phyloP scores from a whole-genome alignment of 352 stramenopile genomes.

The Phytophthora hybrid region DNA sequence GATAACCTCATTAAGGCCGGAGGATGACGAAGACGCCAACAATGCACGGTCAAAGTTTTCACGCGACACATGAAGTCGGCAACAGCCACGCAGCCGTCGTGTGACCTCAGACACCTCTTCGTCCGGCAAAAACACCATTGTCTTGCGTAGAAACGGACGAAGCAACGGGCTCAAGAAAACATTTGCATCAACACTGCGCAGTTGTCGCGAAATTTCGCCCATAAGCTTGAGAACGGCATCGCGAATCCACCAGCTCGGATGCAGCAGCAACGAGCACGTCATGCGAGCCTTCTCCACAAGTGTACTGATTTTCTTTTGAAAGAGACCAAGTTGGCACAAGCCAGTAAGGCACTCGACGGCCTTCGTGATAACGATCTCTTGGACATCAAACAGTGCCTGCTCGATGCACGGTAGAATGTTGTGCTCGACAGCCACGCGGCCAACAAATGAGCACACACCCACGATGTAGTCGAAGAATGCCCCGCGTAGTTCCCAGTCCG shows the following conservation, averaged over 20 bases:
- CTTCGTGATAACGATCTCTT: constrained; percentile 96
- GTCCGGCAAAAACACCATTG: constrained; percentile 79
- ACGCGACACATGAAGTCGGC: constrained; percentile 75
- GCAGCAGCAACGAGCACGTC: constrained; percentile 85
- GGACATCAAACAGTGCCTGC: constrained; percentile 96
- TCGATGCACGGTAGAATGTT: constrained; percentile 98
- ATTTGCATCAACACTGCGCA: constrained; percentile 92
- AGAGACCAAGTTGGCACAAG: constrained; percentile 93
- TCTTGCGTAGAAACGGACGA: constrained; percentile 89
- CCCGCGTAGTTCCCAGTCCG: constrained; percentile 91
- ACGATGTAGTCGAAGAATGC: constrained; percentile 95
- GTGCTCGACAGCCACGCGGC: constrained; percentile 92
- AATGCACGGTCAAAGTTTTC: constrained; percentile 88
- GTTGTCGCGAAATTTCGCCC: constrained; percentile 78
- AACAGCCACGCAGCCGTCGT: constrained; percentile 67
- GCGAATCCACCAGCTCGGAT: constrained; percentile 91
- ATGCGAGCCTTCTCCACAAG: constrained; percentile 88
- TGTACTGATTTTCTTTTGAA: constrained; percentile 86
- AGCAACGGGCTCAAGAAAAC: constrained; percentile 94
- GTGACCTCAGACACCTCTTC: constrained; percentile 66
- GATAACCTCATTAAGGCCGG: constrained; percentile 58
- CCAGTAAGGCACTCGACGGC: constrained; percentile 92
- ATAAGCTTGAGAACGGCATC: constrained; percentile 89
- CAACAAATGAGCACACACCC: constrained; percentile 95
- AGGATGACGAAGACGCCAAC: constrained; percentile 65